phyloP scores from a whole-genome alignment of 257 asterid species.

The Nemophila menziesii region DNA sequence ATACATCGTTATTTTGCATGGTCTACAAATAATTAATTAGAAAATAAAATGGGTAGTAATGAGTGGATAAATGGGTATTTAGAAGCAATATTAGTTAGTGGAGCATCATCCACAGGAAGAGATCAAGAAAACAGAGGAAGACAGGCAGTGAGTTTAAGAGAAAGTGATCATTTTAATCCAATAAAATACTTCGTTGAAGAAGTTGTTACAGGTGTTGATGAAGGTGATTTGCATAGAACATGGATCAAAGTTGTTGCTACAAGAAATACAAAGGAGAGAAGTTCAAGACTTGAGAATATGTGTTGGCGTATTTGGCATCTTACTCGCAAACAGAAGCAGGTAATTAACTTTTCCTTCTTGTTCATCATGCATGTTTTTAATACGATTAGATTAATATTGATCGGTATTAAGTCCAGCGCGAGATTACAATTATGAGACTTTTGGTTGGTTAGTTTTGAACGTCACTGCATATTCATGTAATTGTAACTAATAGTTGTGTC shows the following conservation, averaged over 20 bases:
- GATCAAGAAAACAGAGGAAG: constrained; percentile 10
- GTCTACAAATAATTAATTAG: no score
- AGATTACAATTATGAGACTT: no score
- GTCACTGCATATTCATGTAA: no score
- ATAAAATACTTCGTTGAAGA: constrained; percentile 24
- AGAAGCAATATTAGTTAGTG: constrained; percentile 76
- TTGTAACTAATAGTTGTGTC: no score
- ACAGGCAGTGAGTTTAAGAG: constrained; percentile 13
- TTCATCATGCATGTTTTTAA: no score
- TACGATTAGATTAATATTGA: no score
- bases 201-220: constrained; percentile 20
- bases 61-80: constrained; percentile 90
- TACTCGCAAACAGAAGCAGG: constrained; percentile 29
- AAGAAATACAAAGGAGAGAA: constrained; percentile 22
- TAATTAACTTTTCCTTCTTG: no score
- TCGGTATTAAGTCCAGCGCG: no score
- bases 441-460: no score
- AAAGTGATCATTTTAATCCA: constrained; percentile 20
- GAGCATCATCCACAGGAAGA: constrained; percentile 44
- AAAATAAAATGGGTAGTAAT: constrained; percentile 51
- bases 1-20: no score
- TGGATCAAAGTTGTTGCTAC: constrained; percentile 22
- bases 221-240: constrained; percentile 24
- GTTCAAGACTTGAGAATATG: constrained; percentile 26
- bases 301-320: constrained; percentile 33